Base-by-base conservation (phyloP, 2,329 filamentous ascomycete species). In the Apiospora pterosperma region DNA sequence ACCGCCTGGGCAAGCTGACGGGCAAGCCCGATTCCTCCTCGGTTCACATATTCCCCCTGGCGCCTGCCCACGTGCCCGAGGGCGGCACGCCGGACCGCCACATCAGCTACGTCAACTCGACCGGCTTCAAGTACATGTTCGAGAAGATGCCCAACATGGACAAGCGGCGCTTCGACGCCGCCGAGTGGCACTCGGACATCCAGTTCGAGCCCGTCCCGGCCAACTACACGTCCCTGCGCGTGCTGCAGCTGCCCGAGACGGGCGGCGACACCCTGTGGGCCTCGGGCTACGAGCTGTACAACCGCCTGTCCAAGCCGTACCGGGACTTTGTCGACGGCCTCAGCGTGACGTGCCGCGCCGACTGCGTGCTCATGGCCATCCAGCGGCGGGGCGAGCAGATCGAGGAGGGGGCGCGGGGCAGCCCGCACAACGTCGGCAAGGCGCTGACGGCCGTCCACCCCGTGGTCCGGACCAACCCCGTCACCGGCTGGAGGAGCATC, bases 271-370 rank as follows among this genome's bases (percentile, higher is more conserved):
- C 87, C 16, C 79, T 89, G 6, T 89, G 86, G 85, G 86, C 86
- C 0, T 87, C 84, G 0, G 86, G 85, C 1, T 89, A 89, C 67
- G 86, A 88, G 62, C 71, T 87, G 14, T 88, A 86, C 63, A 85
- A 88, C 69, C 79, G 84, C 4, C 76, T 88, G 48, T 84, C 81
- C 2, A 72, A 76, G 10, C 75, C 83, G 0, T 84, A 84, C 65
- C 82, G 82, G 66, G 77, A 78, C 55, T 84, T 87, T 69, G 77
- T 87, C 34, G 84, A 87, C 64, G 73, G 76, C 0, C 70, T 87
- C 5, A 86, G 82, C 0, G 84, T 80, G 0, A 84, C 80, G 0
- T 85, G 79, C 62, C 74, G 70, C 8, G 76, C 76, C 6, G 70
- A 76, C 0, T 77, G 75, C 0, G 81, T 81, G 71, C 67, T 76